phyloP scores from a whole-genome alignment of 1,284 basidiomycete species.

The Mycena citricolor region DNA sequence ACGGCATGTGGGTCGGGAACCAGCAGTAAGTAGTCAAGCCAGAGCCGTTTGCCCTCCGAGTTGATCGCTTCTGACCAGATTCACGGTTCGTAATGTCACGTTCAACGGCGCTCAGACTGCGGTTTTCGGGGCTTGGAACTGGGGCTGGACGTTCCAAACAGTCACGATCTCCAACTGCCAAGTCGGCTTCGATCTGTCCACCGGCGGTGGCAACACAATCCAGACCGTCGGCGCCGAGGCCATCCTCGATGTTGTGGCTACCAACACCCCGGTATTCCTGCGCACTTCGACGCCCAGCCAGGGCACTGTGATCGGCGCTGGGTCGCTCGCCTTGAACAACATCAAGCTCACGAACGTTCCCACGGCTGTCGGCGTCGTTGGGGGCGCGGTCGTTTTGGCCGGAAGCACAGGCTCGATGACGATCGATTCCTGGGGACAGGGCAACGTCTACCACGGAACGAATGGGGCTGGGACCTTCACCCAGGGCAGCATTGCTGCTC shows the following conservation, averaged over 20 bases:
- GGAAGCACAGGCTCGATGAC: slow-evolving; percentile 51
- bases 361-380: slow-evolving; percentile 45
- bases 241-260: slow-evolving; percentile 61
- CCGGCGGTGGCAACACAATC: slow-evolving; percentile 35
- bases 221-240: slow-evolving; percentile 55
- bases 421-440: slow-evolving; percentile 71
- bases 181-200: slow-evolving; percentile 47
- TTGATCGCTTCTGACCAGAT: slow-evolving; percentile 52
- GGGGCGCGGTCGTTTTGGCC: slow-evolving; percentile 48
- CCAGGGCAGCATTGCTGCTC: slow-evolving; percentile 48
- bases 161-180: slow-evolving; percentile 51
- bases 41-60: slow-evolving; percentile 41
- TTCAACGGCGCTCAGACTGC: slow-evolving; percentile 44
- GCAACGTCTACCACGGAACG: slow-evolving; percentile 60
- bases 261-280: slow-evolving; percentile 49
- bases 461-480: slow-evolving; percentile 42
- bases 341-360: slow-evolving; percentile 54
- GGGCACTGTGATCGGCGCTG: slow-evolving; percentile 36
- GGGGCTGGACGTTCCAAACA: slow-evolving; percentile 51
- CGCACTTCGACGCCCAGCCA: slow-evolving; percentile 39
- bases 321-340: slow-evolving; percentile 62
- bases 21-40: slow-evolving; percentile 51
- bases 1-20: slow-evolving; percentile 67
- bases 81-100: slow-evolving; percentile 56
- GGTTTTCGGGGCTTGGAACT: slow-evolving; percentile 42